Base-by-base conservation (phyloP, 305 asterid species). In the Solanum aculeatissimum region DNA sequence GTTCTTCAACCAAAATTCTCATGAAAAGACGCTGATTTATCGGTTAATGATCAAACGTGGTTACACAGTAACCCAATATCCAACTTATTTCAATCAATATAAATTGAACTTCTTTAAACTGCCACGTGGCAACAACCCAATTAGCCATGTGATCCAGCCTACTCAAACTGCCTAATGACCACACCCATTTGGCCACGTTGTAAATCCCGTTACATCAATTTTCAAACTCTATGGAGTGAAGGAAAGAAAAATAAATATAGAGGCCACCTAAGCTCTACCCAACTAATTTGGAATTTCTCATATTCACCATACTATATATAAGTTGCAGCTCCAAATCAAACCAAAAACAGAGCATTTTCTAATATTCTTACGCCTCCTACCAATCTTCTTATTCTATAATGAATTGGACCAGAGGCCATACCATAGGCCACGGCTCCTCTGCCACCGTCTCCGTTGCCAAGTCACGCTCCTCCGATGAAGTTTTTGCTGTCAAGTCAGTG, bases 391-490 rank as follows among this genome's bases (percentile, higher is more conserved):
- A 25, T 47, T 72, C 38, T 15, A 7, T 21, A 45, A 94, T 94
- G 99, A 88, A 86, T 5, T 94, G 98, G 99, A 92, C 82, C 4
- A 91, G 98, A 88, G 98, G 99, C 32, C 92, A 84, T 68, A 75
- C 40, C 4, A 88, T 95, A 40, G 99, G 97, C 85, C 91, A 87
- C 27, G 99, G 98, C 32, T 89, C 97, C 65, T 47, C 97, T 3
- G 98, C 97, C 84, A 47, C 91, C 49, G 99, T 95, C 51, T 93
- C 87, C 8, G 65, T 62, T 4, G 96, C 97, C 75, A 89, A 91
- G 4, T 83, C 88, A 42, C 54, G 14, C 0, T 25, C 5, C 9
- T 83, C 95, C 47, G 87, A 86, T 1, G 88, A 93, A 0, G 1
- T 86, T 4, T 86, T 94, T 1, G 99, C 98, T 2, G 97, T 93